phyloP scores from a whole-genome alignment of 164 flowering plant species.

The Tinospora cordifolia region DNA sequence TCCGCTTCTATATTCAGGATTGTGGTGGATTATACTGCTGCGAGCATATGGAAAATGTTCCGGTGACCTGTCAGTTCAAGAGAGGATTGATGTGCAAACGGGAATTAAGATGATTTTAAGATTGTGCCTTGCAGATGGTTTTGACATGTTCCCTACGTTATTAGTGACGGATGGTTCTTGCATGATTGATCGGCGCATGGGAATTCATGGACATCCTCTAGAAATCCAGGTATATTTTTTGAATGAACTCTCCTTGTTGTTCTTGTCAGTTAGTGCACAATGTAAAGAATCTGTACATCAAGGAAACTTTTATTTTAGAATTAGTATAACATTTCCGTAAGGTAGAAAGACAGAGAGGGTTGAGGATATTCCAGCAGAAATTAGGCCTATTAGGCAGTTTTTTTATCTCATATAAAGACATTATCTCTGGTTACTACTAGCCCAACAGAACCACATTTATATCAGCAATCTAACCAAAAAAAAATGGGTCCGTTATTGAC shows the following conservation, averaged over 20 bases:
- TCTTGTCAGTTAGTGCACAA: no score
- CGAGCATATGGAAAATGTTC: constrained; percentile 79
- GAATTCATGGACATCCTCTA: constrained; percentile 84
- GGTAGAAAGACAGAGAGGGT: no score
- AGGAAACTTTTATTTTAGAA: no score
- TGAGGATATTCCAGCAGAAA: no score
- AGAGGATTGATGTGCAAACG: constrained; percentile 76
- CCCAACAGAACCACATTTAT: neutral
- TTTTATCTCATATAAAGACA: no score
- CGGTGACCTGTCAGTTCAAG: constrained; percentile 66
- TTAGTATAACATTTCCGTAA: no score
- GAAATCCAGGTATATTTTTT: constrained; percentile 59
- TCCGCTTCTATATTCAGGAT: constrained; percentile 31
- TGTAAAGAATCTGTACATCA: no score
- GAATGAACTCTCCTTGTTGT: neutral
- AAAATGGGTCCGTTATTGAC: no score
- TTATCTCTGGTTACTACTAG: no score
- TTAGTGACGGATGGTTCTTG: constrained; percentile 83
- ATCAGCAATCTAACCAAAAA: no score
- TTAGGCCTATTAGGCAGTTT: no score
- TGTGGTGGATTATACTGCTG: constrained; percentile 80
- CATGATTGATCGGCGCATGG: constrained; percentile 90
- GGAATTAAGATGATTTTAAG: constrained; percentile 79
- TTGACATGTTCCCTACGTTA: constrained; percentile 84
- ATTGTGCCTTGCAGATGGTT: constrained; percentile 80